A percentile compares a stretch with the other conserved stretches of the same genome.
phyloP scores from a whole-genome alignment of 176 grass and related monocot genomes.

The Triticum aestivum region DNA sequence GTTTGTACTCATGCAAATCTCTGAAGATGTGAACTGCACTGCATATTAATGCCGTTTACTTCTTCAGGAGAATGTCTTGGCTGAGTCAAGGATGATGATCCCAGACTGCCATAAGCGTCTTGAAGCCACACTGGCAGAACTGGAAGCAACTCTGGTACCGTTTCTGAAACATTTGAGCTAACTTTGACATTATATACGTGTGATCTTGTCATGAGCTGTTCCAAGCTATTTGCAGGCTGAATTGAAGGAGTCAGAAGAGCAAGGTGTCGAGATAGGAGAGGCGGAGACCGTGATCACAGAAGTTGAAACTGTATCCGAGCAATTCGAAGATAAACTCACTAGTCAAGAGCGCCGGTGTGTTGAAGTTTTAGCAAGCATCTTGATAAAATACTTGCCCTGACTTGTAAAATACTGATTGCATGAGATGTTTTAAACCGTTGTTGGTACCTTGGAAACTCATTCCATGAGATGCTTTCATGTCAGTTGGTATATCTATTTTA shows the following conservation, averaged over 20 bases:
- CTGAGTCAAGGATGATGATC: slow-evolving; percentile 94
- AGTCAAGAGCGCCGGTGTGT: not conserved
- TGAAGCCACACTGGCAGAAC: slow-evolving; percentile 61
- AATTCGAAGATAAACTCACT: slow-evolving; percentile 16
- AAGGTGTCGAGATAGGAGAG: slow-evolving; percentile 60
- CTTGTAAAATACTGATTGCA: not conserved
- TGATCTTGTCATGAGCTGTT: not conserved
- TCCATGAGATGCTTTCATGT: not conserved
- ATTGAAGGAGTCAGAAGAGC: slow-evolving; percentile 57
- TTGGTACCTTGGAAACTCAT: not conserved
- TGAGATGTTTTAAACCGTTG: not conserved
- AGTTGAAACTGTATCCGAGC: slow-evolving; percentile 51
- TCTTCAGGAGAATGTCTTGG: slow-evolving; percentile 79
- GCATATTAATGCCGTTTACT: not conserved
- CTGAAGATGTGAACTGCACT: not conserved
- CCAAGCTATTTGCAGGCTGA: slow-evolving; percentile 33
- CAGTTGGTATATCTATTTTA: not conserved
- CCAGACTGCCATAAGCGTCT: slow-evolving; percentile 89
- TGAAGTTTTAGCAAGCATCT: not conserved
- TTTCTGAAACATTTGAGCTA: not conserved
- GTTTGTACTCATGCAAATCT: too few species aligned
- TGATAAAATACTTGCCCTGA: not conserved
- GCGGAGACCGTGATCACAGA: slow-evolving; percentile 46
- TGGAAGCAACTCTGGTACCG: slow-evolving; percentile 70
- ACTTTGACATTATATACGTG: not conserved